Evolutionary conservation across 805 yeast species (phyloP).

Genomic region (Pichia heedii): DNA sequence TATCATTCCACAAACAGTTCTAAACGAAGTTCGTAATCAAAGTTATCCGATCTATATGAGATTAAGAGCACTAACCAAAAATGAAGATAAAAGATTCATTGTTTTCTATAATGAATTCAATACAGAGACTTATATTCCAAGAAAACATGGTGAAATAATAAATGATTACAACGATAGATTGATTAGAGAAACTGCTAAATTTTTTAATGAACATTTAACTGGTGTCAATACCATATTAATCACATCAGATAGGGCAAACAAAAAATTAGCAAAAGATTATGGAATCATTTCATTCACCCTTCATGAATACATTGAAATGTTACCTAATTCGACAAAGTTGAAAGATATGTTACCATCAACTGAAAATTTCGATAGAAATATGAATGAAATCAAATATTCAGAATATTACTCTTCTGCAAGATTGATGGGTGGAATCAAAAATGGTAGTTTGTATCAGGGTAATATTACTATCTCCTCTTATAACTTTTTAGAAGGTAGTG

Average conservation of each 20-base stretch:
- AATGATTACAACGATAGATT: conserved; percentile 92
- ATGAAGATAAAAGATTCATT: conserved; percentile 72
- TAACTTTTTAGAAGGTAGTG: conserved; percentile 81
- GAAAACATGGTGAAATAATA: conserved; percentile 59
- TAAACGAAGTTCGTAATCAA: conserved; percentile 85
- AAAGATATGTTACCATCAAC: conserved; percentile 65
- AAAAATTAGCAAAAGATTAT: conserved; percentile 45
- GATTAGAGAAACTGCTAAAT: conserved; percentile 63
- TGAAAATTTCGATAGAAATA: conserved; percentile 30
- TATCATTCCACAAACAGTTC: conserved; percentile 87
- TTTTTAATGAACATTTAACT: conserved; percentile 61
- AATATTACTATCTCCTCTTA: conserved; percentile 70
- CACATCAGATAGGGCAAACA: conserved; percentile 71
- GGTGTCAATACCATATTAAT: conserved; percentile 46
- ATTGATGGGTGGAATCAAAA: conserved; percentile 82
- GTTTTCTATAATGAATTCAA: conserved; percentile 92
- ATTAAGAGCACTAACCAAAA: conserved; percentile 64
- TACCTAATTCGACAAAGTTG: conserved; percentile 67
- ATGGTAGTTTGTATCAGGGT: conserved; percentile 85
- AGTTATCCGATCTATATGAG: conserved; percentile 85
- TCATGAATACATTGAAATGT: conserved; percentile 57
- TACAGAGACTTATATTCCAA: conserved; percentile 54
- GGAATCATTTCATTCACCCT: conserved; percentile 49
- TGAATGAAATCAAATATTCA: conserved; percentile 51
- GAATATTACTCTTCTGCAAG: conserved; percentile 76